Evolutionary conservation across 2,329 filamentous ascomycete genomes (phyloP).

Genomic region (Penicillium freii): DNA sequence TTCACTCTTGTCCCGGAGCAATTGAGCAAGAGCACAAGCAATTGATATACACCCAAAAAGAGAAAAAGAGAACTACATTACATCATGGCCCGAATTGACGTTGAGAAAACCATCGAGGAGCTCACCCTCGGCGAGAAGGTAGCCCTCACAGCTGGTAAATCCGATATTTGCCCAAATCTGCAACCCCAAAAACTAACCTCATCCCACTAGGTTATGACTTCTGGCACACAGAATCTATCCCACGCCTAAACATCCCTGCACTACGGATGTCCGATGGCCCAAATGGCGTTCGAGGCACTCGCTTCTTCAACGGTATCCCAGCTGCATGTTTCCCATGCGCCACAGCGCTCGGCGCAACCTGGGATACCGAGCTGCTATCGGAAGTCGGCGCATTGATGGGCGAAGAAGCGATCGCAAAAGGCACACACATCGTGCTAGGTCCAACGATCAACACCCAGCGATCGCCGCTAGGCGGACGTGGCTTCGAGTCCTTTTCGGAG

Average conservation of each 20-base stretch:
- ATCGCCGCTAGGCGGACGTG: slow-evolving; percentile 77
- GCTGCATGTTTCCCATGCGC: slow-evolving; percentile 78
- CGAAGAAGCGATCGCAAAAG: slow-evolving; percentile 69
- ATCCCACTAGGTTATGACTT: slow-evolving; percentile 52
- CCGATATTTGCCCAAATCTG: slow-evolving; percentile 12
- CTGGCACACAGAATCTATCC: slow-evolving; percentile 66
- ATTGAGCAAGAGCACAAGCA: background rate
- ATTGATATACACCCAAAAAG: background rate
- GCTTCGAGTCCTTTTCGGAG: slow-evolving; percentile 84
- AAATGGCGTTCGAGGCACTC: slow-evolving; percentile 66
- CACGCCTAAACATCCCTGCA: slow-evolving; percentile 61
- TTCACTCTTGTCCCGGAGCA: background rate
- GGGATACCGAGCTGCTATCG: slow-evolving; percentile 69
- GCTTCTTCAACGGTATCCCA: slow-evolving; percentile 66
- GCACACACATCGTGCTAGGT: slow-evolving; percentile 69
- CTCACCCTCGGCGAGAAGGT: slow-evolving; percentile 61
- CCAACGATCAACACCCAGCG: slow-evolving; percentile 81
- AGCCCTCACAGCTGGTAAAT: slow-evolving; percentile 37
- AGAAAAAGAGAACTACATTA: background rate
- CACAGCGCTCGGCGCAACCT: slow-evolving; percentile 74
- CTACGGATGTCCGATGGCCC: slow-evolving; percentile 69
- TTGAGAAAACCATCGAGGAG: slow-evolving; percentile 52
- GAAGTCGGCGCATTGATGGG: slow-evolving; percentile 70
- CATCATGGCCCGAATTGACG: slow-evolving; percentile 37
- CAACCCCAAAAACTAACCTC: background rate